phyloP scores from a whole-genome alignment of 495 filamentous ascomycete species.

The Endocarpon pusillum region DNA sequence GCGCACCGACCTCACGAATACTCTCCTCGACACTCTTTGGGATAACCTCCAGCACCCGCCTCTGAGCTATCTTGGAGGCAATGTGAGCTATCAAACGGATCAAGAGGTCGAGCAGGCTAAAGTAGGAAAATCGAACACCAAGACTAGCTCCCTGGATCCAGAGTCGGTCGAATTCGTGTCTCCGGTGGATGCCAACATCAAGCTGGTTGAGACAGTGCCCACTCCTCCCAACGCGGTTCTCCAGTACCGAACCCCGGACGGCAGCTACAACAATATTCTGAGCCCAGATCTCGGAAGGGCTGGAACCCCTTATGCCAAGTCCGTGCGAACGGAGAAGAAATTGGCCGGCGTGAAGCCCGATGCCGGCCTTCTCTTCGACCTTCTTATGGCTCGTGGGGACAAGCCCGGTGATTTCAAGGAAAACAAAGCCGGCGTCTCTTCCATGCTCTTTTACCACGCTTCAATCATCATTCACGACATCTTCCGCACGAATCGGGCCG shows the following conservation, averaged over 20 bases:
- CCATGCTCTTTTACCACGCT: constrained; percentile 30
- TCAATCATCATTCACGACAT: constrained; percentile 34
- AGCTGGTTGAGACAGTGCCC: too few species aligned
- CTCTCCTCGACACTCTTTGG: constrained; percentile 57
- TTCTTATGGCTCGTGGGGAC: constrained; percentile 6
- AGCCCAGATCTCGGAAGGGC: constrained; percentile 30
- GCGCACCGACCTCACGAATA: constrained; percentile 46
- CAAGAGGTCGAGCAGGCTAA: too few species aligned
- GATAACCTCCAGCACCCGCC: constrained; percentile 36
- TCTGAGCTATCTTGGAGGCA: too few species aligned
- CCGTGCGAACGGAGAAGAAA: constrained; percentile 9
- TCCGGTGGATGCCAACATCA: too few species aligned
- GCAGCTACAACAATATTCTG: constrained; percentile 16
- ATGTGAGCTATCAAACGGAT: too few species aligned
- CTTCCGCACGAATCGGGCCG: constrained; percentile 28
- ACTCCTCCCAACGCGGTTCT: constrained; percentile 11
- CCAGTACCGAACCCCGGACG: constrained; percentile 22
- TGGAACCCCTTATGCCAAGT: constrained; percentile 20
- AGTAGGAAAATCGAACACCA: too few species aligned
- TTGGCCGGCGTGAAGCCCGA: constrained; percentile 11
- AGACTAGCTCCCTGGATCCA: too few species aligned
- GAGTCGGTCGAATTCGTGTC: too few species aligned
- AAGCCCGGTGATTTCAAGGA: constrained; percentile 6
- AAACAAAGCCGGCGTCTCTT: constrained; percentile 17
- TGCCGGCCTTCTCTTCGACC: constrained; percentile 8